Conservation (phyloP, 148 eudicot genomes). For the Polygonum aviculare region DNA sequence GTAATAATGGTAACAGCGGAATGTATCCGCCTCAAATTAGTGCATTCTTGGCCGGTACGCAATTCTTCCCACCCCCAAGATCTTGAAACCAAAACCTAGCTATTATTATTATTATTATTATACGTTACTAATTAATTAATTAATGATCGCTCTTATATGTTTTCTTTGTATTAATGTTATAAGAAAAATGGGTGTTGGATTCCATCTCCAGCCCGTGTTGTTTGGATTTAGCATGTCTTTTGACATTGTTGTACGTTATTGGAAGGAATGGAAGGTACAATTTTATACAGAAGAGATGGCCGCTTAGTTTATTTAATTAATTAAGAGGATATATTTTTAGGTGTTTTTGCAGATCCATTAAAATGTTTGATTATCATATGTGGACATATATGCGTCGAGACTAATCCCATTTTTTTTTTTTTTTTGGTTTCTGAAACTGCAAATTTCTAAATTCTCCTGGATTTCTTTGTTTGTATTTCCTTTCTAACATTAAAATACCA, state of each 20-base stretch:
- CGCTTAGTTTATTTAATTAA: neutral
- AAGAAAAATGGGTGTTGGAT: neutral
- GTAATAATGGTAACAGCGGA: neutral
- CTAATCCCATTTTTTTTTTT: neutral
- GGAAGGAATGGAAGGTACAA: neutral
- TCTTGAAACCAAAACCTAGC: constrained; percentile 25
- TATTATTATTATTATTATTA: neutral
- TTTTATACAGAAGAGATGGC: neutral
- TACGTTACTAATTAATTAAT: neutral
- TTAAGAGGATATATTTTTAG: neutral
- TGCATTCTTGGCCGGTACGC: constrained; percentile 89
- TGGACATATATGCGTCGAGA: neutral
- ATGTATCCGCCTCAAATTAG: constrained; percentile 55
- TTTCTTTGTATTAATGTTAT: neutral
- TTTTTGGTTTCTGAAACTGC: too few relatives aligned
- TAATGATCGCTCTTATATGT: neutral
- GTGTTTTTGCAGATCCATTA: neutral
- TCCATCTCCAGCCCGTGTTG: neutral
- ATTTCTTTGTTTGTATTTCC: too few relatives aligned
- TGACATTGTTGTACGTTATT: constrained; percentile 6
- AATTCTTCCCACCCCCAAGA: constrained; percentile 87
- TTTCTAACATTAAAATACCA: too few relatives aligned
- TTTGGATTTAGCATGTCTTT: neutral
- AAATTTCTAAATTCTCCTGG: neutral
- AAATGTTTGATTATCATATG: neutral